These are phyloP conservation scores for Angophora floribunda DNA, from an alignment of 345 rosid genomes.

Conservation along the genomic window DNA sequence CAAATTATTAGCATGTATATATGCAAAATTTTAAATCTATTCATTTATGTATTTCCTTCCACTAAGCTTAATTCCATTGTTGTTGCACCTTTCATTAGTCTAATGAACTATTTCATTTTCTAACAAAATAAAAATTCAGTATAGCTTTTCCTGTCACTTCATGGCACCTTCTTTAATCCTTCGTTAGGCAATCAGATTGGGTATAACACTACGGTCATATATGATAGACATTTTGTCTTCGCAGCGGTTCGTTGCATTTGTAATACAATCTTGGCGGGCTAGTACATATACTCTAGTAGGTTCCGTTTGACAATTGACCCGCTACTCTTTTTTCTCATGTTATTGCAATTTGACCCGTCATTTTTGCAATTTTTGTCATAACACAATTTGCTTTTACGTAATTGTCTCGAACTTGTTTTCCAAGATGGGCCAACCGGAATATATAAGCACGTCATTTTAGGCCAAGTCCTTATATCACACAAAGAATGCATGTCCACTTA, in stretches of 20 bases:
- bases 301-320: background rate
- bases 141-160: background rate
- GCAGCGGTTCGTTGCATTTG: background rate
- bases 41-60: background rate
- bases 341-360: background rate
- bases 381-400: background rate
- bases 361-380: background rate
- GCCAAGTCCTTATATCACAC: background rate
- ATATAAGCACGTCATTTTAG: background rate
- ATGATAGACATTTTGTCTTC: background rate
- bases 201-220: background rate
- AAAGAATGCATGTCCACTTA: fast-evolving
- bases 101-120: too few relatives aligned
- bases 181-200: background rate
- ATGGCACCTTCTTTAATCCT: background rate
- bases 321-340: background rate
- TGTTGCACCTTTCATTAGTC: background rate
- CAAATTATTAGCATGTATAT: background rate
- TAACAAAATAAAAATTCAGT: background rate
- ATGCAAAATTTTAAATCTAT: too few relatives aligned
- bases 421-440: background rate
- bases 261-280: background rate
- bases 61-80: background rate
- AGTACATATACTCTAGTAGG: background rate
- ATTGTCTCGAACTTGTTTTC: background rate